phyloP scores from a whole-genome alignment of 345 rosid genomes.

The Cochlearia excelsa region DNA sequence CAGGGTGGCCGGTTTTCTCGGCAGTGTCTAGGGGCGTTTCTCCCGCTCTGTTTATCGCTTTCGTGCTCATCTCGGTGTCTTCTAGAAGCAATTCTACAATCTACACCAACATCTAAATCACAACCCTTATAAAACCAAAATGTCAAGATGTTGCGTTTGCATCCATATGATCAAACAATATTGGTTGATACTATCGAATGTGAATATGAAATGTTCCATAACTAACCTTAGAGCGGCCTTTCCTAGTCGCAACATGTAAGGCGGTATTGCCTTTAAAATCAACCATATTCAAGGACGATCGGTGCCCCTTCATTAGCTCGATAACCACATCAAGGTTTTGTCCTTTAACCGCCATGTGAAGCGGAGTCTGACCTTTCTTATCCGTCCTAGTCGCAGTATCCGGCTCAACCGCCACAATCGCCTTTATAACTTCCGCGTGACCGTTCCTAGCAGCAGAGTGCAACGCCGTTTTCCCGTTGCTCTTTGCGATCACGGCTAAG shows the following conservation, averaged over 20 bases:
- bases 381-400: slow-evolving; percentile 59
- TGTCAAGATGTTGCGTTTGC: too few relatives aligned
- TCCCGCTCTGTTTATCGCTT: slow-evolving; percentile 53
- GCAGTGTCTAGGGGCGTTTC: slow-evolving; percentile 91
- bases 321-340: slow-evolving; percentile 63
- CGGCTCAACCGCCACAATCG: slow-evolving; percentile 61
- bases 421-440: slow-evolving; percentile 67
- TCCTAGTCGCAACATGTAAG: slow-evolving; percentile 74
- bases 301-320: slow-evolving; percentile 60
- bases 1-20: slow-evolving; percentile 63
- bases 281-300: slow-evolving; percentile 55
- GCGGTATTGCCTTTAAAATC: slow-evolving; percentile 78
- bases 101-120: slow-evolving; percentile 38
- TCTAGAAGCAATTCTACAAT: slow-evolving; percentile 60
- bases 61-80: slow-evolving; percentile 45
- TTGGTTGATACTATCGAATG: too few relatives aligned
- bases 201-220: too few relatives aligned
- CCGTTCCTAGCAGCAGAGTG: slow-evolving; percentile 95
- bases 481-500: slow-evolving; percentile 73
- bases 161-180: too few relatives aligned
- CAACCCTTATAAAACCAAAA: too few relatives aligned
- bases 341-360: slow-evolving; percentile 96
- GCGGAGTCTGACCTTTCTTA: slow-evolving; percentile 90
- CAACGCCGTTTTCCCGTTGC: slow-evolving; percentile 88
- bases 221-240: slow-evolving; percentile 74